Percentiles rank a stretch among this genome's conserved stretches.
Evolutionary conservation across 352 stramenopile genomes (phyloP).

Genomic region (Pythium monospermum): DNA sequence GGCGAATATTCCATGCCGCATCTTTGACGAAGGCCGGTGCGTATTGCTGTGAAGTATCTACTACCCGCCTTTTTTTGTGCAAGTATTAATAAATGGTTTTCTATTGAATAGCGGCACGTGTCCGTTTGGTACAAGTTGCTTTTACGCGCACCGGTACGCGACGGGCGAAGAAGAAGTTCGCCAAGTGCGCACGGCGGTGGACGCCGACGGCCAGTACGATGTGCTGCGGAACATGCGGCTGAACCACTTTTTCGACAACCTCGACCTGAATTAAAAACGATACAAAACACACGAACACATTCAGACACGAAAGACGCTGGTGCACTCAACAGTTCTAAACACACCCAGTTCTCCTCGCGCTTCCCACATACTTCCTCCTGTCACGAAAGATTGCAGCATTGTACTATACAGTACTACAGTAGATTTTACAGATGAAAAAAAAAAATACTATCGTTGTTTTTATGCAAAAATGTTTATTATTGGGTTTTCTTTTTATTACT

Average conservation of each 20-base stretch:
- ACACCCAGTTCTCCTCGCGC: too few species aligned
- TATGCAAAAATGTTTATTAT: too few species aligned
- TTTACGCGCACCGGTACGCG: slow-evolving; percentile 75
- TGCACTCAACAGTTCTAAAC: too few species aligned
- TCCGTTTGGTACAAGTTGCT: slow-evolving; percentile 85
- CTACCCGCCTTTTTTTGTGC: background rate
- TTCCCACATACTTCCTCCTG: too few species aligned
- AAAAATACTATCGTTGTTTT: too few species aligned
- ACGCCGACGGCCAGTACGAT: slow-evolving; percentile 71
- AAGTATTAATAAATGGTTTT: background rate
- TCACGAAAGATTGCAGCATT: too few species aligned
- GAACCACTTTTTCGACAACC: slow-evolving; percentile 59
- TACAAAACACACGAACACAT: slow-evolving; percentile 1
- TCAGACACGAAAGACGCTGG: background rate
- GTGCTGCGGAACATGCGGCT: slow-evolving; percentile 67
- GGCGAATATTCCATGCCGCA: slow-evolving; percentile 68
- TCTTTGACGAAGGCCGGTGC: slow-evolving; percentile 79
- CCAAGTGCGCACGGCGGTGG: slow-evolving; percentile 65
- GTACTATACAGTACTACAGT: too few species aligned
- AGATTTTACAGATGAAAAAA: too few species aligned
- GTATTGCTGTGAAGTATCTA: too few species aligned
- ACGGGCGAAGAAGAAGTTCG: slow-evolving; percentile 55
- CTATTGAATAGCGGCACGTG: slow-evolving; percentile 50
- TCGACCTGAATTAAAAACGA: slow-evolving; percentile 18
- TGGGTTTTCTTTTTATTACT: too few species aligned